Conservation (phyloP, 2,329 filamentous ascomycete species). For the Fusarium sp. region DNA sequence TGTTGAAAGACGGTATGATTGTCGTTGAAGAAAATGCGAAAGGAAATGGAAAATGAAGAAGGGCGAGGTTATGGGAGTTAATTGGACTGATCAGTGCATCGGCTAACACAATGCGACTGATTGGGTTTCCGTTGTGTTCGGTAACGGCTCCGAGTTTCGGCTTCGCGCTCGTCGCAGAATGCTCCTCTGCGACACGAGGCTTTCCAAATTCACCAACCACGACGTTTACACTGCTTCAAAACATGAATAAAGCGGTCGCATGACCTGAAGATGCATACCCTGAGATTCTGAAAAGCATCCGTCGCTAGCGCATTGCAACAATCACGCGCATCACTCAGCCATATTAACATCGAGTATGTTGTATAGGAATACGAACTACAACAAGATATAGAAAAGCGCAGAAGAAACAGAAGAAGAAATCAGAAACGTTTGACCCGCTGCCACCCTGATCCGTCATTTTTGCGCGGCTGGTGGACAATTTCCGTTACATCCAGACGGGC, state of each 20-base stretch:
- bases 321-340: constrained; percentile 4
- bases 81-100: background rate
- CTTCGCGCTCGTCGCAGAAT: constrained; percentile 33
- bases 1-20: too few species aligned
- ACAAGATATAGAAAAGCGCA: constrained; percentile 48
- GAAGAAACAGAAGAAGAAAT: constrained; percentile 34
- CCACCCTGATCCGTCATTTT: constrained; percentile 27
- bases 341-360: constrained; percentile 20
- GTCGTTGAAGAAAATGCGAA: background rate
- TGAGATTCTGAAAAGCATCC: background rate
- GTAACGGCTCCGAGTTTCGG: constrained; percentile 3
- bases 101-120: constrained; percentile 2
- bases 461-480: constrained; percentile 41
- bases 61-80: background rate
- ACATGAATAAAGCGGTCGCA: constrained; percentile 25
- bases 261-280: background rate
- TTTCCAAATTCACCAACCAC: constrained; percentile 8
- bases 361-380: constrained; percentile 44
- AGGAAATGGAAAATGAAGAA: too few species aligned
- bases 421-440: constrained; percentile 41
- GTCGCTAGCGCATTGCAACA: constrained; percentile 22
- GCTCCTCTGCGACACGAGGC: constrained; percentile 7
- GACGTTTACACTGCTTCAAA: background rate
- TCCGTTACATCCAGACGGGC: constrained; percentile 42
- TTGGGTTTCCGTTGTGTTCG: background rate